Evolutionary conservation across 495 filamentous ascomycete species (phyloP), one percentile per base, ranked within the genome.

Genomic region (Bombardia bombarda): DNA sequence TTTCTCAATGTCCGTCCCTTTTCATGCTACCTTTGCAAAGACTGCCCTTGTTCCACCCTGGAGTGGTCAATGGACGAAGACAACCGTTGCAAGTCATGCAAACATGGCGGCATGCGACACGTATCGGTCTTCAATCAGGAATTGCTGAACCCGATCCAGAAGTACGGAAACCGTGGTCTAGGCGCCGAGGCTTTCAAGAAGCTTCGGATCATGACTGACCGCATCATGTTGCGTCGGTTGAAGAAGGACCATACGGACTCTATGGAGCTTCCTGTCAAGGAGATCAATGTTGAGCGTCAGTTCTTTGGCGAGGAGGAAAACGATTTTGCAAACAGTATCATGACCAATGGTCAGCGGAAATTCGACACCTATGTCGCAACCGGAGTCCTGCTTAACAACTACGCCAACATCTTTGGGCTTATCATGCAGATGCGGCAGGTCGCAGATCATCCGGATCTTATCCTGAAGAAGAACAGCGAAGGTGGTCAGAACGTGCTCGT

Each of bases 361-460:
- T 98, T 96, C 48, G 86, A 96, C 48, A 95, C 87, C 1, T 98
- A 96, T 53, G 92, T 96, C 16, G 86, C 87, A 36, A 85, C 84
- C 32, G 92, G 90, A 62, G 92, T 97, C 4, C 79, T 96, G 62
- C 75, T 97, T 43, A 95, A 96, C 68, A 98, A 97, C 54, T 96
- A 96, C 53, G 90, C 90, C 66, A 88, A 88, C 40, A 83, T 84
- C 33, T 83, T 83, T 43, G 87, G 87, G 35, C 73, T 95, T 31
- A 94, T 95, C 55, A 94, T 94, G 84, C 85, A 93, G 61, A 96
- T 96, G 90, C 85, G 90, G 22, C 92, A 96, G 68, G 84, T 90
- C 7, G 87, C 90, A 0, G 88, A 98, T 53, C 92, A 98, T 60
- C 92, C 92, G 1, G 92, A 97, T 63, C 68, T 97, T 6, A 87